Base-by-base conservation (phyloP, 768 basidiomycete species). In the Pleurotus eryngii region DNA sequence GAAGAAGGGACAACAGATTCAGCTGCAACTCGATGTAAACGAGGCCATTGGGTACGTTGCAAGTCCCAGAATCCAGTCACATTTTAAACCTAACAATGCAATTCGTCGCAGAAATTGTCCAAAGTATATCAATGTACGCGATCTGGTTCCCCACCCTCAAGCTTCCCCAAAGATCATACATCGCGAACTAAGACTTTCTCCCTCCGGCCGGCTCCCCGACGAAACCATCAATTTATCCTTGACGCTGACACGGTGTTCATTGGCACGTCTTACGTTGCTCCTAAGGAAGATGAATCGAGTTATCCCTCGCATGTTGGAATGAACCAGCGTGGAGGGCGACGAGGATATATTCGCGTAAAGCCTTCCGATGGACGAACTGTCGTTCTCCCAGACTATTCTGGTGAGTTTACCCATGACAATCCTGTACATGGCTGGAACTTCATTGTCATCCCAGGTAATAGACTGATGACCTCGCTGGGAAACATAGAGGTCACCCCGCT, bases 321-420 rank as follows among this genome's bases (percentile, higher is more conserved):
- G 70, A 87, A 87, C 59, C 82, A 84, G 49, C 81, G 86, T 4
- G 84, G 85, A 7, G 86, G 86, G 2, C 72, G 77, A n/a, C 77
- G 76, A 7, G 86, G 85, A 0, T 86, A 85, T 60, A 71, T 85
- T 3, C 81, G 85, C 5, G 82, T 86, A n/a, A 65, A 72, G 27
- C 81, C 79, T 14, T 76, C 74, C 2, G 81, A 86, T 60, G 76
- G 79, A 12, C 75, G 80, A 37, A 86, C 81, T 0, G 59, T 86
- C 3, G 75, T 81, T 1, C 58, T 87, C 4, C 86, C 86, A 0
- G 86, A 88, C 64, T 86, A 76, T 63, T 81, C 80, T 56, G 85
- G 85, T 76, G 57, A 11, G 72, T 58, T 17, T 47, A 18, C 9
- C 20, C 14, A 56, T 20, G 22, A 55, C 46, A 59, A 54, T 49